Evolutionary conservation across 345 rosid genomes (phyloP).

Genomic region (Euphorbia peplus): DNA sequence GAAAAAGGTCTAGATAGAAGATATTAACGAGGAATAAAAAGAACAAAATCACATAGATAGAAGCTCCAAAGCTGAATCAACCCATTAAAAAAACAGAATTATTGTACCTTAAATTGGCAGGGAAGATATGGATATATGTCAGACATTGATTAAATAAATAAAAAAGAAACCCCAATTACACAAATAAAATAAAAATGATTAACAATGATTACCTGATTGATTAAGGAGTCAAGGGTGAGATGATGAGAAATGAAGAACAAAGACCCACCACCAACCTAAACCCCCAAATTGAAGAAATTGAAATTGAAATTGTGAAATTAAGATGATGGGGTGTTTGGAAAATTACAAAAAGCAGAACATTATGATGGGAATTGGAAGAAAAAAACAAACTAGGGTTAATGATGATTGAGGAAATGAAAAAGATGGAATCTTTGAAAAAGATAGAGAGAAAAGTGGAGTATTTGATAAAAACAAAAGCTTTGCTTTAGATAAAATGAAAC

Average conservation of each 20-base stretch:
- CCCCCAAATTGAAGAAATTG: constrained; percentile 2
- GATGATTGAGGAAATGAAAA: constrained; percentile 26
- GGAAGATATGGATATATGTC: constrained; percentile 12
- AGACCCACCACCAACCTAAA: constrained; percentile 38
- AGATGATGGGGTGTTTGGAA: constrained; percentile 31
- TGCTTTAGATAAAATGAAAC: no score
- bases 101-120: constrained; percentile 22
- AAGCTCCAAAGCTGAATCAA: constrained; percentile 6
- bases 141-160: background rate
- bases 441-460: background rate
- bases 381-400: constrained; percentile 14
- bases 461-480: constrained; percentile 10
- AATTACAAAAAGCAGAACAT: constrained; percentile 18
- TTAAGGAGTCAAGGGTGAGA: constrained; percentile 43
- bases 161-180: background rate
- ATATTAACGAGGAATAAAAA: background rate
- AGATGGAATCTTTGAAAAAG: constrained; percentile 44
- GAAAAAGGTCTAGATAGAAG: background rate
- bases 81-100: background rate
- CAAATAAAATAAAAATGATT: constrained; percentile 13
- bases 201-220: constrained; percentile 61
- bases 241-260: constrained; percentile 35
- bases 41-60: background rate
- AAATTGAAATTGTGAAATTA: no score
- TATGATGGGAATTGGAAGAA: no score